A percentile compares a stretch with the other conserved stretches of the same genome.
Evolutionary conservation across 202 grass and related monocot species (phyloP).

Genomic region (Brachypodium distachyon): DNA sequence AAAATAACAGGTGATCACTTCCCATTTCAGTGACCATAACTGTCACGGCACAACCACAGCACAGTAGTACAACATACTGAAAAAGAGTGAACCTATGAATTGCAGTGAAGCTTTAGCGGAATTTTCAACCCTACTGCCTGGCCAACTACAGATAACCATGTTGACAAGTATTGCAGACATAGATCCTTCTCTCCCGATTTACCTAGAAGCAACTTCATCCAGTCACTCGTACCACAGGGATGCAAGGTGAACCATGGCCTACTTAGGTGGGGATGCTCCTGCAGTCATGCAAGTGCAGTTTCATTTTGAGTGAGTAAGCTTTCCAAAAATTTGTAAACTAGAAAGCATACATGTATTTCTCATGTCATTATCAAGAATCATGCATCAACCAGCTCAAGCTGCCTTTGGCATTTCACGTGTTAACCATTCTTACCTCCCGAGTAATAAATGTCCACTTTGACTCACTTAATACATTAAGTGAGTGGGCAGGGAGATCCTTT

Average conservation of each 20-base stretch:
- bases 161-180: constrained; percentile 48
- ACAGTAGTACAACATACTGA: background rate
- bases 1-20: too few relatives aligned
- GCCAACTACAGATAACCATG: constrained; percentile 74
- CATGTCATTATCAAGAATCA: background rate
- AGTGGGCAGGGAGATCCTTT: constrained; percentile 44
- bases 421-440: constrained; percentile 50
- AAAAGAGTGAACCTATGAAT: constrained; percentile 14
- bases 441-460: constrained; percentile 95
- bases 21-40: too few relatives aligned
- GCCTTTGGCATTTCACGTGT: too few relatives aligned
- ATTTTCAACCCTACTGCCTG: constrained; percentile 76
- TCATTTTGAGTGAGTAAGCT: background rate
- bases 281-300: constrained; percentile 11
- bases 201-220: constrained; percentile 73
- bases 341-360: background rate
- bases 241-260: constrained; percentile 85
- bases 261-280: constrained; percentile 91
- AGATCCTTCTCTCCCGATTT: background rate
- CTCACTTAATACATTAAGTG: constrained; percentile 43
- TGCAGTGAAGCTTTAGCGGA: constrained; percentile 50
- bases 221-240: constrained; percentile 82
- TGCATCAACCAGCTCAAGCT: too few relatives aligned
- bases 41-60: too few relatives aligned
- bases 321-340: background rate